Base-by-base conservation (phyloP, 495 filamentous ascomycete genomes). In the Annulohypoxylon nitens region DNA sequence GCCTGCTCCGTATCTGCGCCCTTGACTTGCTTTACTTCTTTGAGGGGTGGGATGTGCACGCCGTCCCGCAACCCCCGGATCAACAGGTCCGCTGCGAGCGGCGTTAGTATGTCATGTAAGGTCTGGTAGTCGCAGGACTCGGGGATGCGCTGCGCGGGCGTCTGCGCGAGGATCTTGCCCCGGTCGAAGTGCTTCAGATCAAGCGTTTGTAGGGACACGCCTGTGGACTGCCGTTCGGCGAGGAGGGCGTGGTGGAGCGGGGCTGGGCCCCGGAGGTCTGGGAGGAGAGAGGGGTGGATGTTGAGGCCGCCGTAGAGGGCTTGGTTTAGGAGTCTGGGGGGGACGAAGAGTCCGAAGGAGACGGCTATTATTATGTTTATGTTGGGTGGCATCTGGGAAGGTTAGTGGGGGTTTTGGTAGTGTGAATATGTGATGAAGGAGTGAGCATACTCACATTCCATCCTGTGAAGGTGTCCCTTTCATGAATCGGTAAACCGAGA, bases 261-360 rank as follows among this genome's bases (percentile, higher is more conserved):
- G 5, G 92, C 92, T 5, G 88, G 79, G 18, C 88, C 94, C 18
- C 91, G 89, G 62, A 97, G 88, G 72, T 95, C 90, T 7, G 96
- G 96, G 11, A 99, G 88, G 6, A 97, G 78, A n/a, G 95, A 98
- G 1, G 96, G 96, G 78, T 99, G 96, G 3, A 99, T 86, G 81
- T 99, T 99, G 23, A 98, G 80, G 0, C 96, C 96, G 67, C 95
- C 94, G 81, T 95, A 97, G 64, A 87, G 85, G 14, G 92, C 86
- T 4, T 74, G 79, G 26, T 83, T 84, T 47, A 98, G 85, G 14
- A 97, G 87, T 3, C 92, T 86, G 4, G 89, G 88, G 0, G 96
- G 97, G 9, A 99, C 89, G 57, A 97, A 91, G 14, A 97, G 87
- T 3, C 96, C 96, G 79, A 98, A 99, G 6, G 96, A 98, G n/a